A percentile compares a stretch with the other conserved stretches of the same genome.
Conservation (phyloP, 768 basidiomycete genomes). For the Lentinula sp. region DNA sequence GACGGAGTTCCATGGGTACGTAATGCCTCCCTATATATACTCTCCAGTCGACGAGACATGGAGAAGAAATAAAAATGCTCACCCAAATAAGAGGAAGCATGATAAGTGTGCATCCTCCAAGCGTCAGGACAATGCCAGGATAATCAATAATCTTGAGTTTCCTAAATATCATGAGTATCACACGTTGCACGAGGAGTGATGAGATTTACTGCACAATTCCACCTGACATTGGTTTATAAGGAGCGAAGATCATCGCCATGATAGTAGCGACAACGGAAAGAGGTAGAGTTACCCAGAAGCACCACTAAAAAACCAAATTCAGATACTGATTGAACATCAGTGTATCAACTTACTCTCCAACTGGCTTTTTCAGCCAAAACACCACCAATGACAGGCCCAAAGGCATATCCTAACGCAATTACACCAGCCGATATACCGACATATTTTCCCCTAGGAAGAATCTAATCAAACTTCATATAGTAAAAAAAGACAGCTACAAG, state of each 20-base stretch:
- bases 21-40: conserved; percentile 54
- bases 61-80: neutral
- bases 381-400: conserved; percentile 67
- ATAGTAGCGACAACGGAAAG: conserved; percentile 46
- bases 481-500: too few relatives aligned
- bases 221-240: conserved; percentile 61
- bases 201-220: conserved; percentile 37
- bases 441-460: conserved; percentile 55
- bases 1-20: conserved; percentile 67
- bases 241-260: conserved; percentile 58
- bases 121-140: conserved; percentile 49
- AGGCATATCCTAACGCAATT: conserved; percentile 52
- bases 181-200: neutral
- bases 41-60: neutral
- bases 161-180: conserved; percentile 18
- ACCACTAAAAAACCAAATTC: conserved; percentile 41
- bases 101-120: conserved; percentile 55
- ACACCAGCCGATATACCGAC: conserved; percentile 65
- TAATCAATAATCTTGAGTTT: conserved; percentile 73
- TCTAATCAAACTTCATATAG: neutral
- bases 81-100: conserved; percentile 74
- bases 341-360: conserved; percentile 43
- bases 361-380: conserved; percentile 52
- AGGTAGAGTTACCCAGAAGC: conserved; percentile 70
- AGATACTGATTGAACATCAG: neutral